These are phyloP conservation scores for Hypomyces rosellus DNA, from an alignment of 2,329 filamentous ascomycete species.

Conservation along the genomic window DNA sequence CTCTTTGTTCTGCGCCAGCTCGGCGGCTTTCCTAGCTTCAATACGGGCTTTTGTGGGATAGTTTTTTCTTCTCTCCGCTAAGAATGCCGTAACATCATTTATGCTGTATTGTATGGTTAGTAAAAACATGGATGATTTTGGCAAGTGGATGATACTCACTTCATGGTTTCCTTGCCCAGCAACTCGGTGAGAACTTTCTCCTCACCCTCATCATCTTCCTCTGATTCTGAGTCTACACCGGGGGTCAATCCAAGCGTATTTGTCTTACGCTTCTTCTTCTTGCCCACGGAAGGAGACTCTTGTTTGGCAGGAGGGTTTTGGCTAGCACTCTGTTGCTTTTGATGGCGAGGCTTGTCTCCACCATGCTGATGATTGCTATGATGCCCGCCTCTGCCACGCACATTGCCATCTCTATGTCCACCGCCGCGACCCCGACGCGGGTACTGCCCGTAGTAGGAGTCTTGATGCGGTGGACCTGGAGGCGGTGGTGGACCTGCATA, in stretches of 20 bases:
- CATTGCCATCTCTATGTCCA: conserved; percentile 27
- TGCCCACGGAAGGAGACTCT: conserved; percentile 43
- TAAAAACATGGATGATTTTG: neutral
- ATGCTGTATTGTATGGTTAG: conserved; percentile 32
- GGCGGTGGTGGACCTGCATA: conserved; percentile 36
- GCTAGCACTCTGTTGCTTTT: conserved; percentile 17
- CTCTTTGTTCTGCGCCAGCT: conserved; percentile 39
- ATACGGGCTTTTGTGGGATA: conserved; percentile 73
- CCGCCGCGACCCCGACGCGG: conserved; percentile 26
- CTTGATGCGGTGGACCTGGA: conserved; percentile 27
- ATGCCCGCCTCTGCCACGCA: conserved; percentile 37
- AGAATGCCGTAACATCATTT: conserved; percentile 71
- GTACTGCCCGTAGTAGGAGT: conserved; percentile 30
- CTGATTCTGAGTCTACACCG: conserved; percentile 55
- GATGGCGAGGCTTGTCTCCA: conserved; percentile 39
- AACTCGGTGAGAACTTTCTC: conserved; percentile 59
- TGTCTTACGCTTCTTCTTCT: conserved; percentile 66
- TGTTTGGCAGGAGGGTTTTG: conserved; percentile 19
- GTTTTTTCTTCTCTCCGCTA: conserved; percentile 70
- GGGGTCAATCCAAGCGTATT: conserved; percentile 68
- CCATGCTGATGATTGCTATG: conserved; percentile 32
- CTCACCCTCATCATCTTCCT: conserved; percentile 59
- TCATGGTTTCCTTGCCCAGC: conserved; percentile 48
- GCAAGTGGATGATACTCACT: conserved; percentile 36
- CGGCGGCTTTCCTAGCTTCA: conserved; percentile 53